Base-by-base conservation (phyloP, 2,329 filamentous ascomycete species). In the Nemania serpens region DNA sequence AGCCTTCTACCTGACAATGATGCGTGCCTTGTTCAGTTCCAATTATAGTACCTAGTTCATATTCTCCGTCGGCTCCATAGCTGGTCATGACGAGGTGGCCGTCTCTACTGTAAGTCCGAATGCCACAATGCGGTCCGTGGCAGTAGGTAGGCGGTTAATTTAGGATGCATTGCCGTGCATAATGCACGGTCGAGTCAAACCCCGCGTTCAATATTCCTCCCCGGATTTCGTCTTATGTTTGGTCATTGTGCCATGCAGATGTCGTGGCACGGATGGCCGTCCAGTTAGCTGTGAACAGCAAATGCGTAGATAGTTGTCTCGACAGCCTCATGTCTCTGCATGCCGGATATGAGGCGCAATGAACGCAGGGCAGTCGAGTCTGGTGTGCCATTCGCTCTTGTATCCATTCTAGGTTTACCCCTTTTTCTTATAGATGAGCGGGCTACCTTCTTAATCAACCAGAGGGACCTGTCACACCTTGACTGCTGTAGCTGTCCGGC, bases 131-230 rank as follows among this genome's bases (percentile, higher is more conserved):
- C 3, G 25, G 25, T 29, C 7, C 25, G 5, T 20, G 10, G 22
- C 13, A 11, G 46, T 33, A 25, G 41, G 41, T 56, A 48, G 50
- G 49, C 15, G 46, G 39, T 57, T 61, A 53, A 55, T 58, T 54
- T 54, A 17, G 33, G 37, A 15, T 54, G 49, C 54, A 49, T 61
- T 29, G 11, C 13, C 13, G 20, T 25, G 20, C 20, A 12, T 46
- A 10, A 17, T 17, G 17, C 29, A 20, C 15, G 10, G 17, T 29
- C 5, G 22, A n/a, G 18, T 15, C 49, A 49, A 29, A 49, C 46
- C 13, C 15, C 36, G 48, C 33, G 34, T 15, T 11, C 13, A 10
- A 12, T 29, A 29, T 29, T 29, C 25, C 25, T 25, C n/a, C 20
- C 11, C 18, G 25, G 20, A 37, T 25, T 34, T 36, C 12, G 52